Evolutionary conservation across 2,329 filamentous ascomycete genomes (phyloP).

Genomic region (Cordyceps pruinosa): DNA sequence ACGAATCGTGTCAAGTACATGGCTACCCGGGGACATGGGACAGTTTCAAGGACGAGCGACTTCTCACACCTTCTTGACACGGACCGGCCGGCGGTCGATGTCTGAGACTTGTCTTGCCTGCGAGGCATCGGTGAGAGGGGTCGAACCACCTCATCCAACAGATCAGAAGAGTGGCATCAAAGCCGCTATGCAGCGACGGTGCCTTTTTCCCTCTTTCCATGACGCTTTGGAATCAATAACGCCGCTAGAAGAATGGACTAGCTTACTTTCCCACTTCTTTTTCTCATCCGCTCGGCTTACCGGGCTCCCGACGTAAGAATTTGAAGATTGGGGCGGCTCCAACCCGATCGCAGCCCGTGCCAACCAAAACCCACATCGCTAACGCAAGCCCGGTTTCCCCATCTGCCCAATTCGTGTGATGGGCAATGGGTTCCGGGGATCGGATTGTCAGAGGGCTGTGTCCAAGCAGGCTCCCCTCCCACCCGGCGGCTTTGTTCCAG

Average conservation of each 20-base stretch:
- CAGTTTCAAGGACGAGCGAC: background rate
- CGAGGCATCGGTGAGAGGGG: background rate
- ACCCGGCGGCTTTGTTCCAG: background rate
- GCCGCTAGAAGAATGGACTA: background rate
- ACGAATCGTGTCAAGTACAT: background rate
- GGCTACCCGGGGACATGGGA: background rate
- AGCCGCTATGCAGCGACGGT: no score
- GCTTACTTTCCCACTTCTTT: background rate
- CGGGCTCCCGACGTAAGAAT: background rate
- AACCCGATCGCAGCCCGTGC: constrained; percentile 2
- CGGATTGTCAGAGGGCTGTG: background rate
- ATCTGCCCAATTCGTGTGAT: background rate
- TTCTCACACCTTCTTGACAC: background rate
- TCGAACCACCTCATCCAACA: no score
- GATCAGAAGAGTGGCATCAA: no score
- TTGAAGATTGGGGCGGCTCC: background rate
- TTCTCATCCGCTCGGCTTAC: background rate
- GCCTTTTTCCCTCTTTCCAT: background rate
- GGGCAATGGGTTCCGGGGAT: background rate
- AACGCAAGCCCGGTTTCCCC: background rate
- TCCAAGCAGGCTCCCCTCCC: background rate
- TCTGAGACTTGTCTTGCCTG: background rate
- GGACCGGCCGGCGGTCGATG: background rate
- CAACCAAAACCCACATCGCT: background rate
- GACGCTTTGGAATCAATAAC: constrained; percentile 5